Percentiles rank a stretch among this genome's conserved stretches.
phyloP scores from a whole-genome alignment of 345 rosid species.

The Jatropha curcas region DNA sequence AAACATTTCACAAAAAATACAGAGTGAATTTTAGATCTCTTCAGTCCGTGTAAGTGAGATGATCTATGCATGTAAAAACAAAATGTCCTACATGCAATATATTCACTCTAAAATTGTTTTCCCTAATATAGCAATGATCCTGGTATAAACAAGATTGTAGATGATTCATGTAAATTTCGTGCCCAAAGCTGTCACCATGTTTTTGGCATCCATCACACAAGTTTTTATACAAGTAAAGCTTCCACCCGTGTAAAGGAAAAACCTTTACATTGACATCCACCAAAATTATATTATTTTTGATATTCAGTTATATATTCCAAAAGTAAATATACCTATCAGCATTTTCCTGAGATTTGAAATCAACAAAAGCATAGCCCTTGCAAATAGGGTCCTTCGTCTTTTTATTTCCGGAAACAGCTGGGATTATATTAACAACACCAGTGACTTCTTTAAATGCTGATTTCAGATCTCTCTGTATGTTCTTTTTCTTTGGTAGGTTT shows the following conservation, averaged over 20 bases:
- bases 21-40: background rate
- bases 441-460: constrained; percentile 60
- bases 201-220: no score
- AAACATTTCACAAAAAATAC: constrained; percentile 1
- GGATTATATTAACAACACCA: constrained; percentile 59
- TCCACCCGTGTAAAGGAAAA: no score
- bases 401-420: constrained; percentile 78
- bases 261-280: background rate
- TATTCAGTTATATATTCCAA: background rate
- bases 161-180: no score
- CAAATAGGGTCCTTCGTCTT: constrained; percentile 89
- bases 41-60: background rate
- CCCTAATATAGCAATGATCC: background rate
- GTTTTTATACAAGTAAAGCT: no score
- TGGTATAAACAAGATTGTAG: background rate
- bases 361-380: constrained; percentile 73
- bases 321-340: constrained; percentile 57
- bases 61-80: no score
- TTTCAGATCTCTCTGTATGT: constrained; percentile 75
- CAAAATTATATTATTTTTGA: background rate
- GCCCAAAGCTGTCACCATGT: no score
- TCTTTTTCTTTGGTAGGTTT: constrained; percentile 93
- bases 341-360: constrained; percentile 63
- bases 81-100: background rate
- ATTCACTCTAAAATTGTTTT: background rate